phyloP scores from a whole-genome alignment of 805 yeast genomes.

The Saccharomycopsis fermentans region DNA sequence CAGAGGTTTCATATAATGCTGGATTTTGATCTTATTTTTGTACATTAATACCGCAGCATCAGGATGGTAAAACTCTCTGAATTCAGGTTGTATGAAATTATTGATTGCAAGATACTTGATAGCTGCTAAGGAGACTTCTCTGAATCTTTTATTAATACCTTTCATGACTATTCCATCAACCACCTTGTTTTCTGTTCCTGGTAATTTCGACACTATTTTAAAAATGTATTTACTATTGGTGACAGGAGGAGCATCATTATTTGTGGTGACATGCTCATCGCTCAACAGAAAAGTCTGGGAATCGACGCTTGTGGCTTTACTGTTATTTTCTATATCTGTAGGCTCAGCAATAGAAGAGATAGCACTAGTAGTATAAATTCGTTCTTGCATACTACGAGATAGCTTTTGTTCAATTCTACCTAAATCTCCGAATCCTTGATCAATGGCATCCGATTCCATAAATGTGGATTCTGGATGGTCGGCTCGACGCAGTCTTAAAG shows the following conservation, averaged over 20 bases:
- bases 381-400: background rate
- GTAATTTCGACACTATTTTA: conserved; percentile 11
- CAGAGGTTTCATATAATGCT: conserved; percentile 22
- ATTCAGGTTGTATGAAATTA: background rate
- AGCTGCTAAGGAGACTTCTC: conserved; percentile 5
- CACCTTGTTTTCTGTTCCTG: conserved; percentile 7
- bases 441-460: background rate
- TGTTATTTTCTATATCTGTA: background rate
- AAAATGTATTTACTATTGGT: background rate
- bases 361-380: too few species aligned
- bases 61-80: conserved; percentile 13
- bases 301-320: background rate
- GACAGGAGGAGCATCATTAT: background rate
- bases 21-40: conserved; percentile 19
- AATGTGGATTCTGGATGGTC: background rate
- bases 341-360: background rate
- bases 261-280: background rate
- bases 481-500: background rate
- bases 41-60: conserved; percentile 19
- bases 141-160: conserved; percentile 5
- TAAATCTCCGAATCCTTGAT: background rate
- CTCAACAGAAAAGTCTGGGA: background rate
- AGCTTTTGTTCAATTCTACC: background rate
- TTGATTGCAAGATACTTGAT: conserved; percentile 11
- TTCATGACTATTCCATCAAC: conserved; percentile 5